Evolutionary conservation across 2,329 filamentous ascomycete species (phyloP).

Genomic region (Clonostachys rosea): DNA sequence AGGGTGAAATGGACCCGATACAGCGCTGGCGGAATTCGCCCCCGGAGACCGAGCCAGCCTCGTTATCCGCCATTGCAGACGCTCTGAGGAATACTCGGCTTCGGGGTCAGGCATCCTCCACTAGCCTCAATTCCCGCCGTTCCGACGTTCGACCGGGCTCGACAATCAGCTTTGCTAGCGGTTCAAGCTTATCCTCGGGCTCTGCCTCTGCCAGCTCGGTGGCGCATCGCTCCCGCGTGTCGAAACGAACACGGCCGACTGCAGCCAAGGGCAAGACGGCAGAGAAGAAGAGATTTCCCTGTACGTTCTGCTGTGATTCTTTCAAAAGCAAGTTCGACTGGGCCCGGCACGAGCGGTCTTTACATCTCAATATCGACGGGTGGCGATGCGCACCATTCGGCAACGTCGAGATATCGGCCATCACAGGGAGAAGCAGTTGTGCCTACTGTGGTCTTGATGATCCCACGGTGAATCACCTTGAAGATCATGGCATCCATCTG

Average conservation of each 20-base stretch:
- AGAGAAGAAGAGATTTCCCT: not conserved
- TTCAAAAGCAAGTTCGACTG: conserved; percentile 6
- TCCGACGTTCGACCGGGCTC: not conserved
- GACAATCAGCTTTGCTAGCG: conserved; percentile 6
- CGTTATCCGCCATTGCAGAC: not conserved
- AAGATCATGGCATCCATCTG: conserved; percentile 10
- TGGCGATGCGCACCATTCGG: conserved; percentile 40
- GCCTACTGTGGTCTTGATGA: conserved; percentile 14
- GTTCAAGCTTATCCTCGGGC: conserved; percentile 17
- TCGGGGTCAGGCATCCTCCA: not conserved
- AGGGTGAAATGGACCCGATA: not conserved
- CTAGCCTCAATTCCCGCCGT: not conserved
- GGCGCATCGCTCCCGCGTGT: not conserved
- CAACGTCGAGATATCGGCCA: conserved; percentile 6
- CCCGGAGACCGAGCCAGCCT: conserved; percentile 1
- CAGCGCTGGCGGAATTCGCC: conserved; percentile 3
- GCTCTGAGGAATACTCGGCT: not conserved
- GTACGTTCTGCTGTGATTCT: conserved; percentile 2
- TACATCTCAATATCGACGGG: conserved; percentile 34
- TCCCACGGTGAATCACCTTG: conserved; percentile 12
- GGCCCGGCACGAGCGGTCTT: conserved; percentile 41
- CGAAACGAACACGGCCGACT: not conserved
- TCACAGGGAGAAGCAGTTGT: conserved; percentile 12
- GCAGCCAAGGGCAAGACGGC: not conserved
- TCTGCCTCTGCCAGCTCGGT: conserved; percentile 12